Evolutionary conservation across 352 stramenopile species (phyloP).

Genomic region (Sclerospora graminicola): DNA sequence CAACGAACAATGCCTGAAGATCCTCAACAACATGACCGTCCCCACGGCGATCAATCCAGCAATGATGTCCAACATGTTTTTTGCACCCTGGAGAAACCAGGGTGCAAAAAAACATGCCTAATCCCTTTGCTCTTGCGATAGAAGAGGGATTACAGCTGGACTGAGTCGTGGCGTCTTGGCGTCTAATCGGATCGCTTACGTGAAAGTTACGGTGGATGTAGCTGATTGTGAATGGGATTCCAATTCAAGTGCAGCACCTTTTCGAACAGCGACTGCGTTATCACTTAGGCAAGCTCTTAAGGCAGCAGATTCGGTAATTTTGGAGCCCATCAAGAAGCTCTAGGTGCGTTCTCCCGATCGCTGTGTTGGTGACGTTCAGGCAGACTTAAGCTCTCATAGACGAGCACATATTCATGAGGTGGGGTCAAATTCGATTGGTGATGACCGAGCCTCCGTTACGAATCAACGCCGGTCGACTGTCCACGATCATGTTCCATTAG

Average conservation of each 20-base stretch:
- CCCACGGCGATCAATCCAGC: no score
- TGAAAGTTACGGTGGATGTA: conserved; percentile 57
- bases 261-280: conserved; percentile 38
- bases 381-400: conserved; percentile 41
- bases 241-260: conserved; percentile 61
- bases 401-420: conserved; percentile 65
- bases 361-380: conserved; percentile 60
- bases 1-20: no score
- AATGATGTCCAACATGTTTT: no score
- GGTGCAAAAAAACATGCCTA: conserved; percentile 44
- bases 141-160: conserved; percentile 47
- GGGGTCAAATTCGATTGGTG: conserved; percentile 32
- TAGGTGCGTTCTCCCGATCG: conserved; percentile 52
- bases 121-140: conserved; percentile 51
- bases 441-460: conserved; percentile 6
- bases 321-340: conserved; percentile 77
- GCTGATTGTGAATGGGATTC: conserved; percentile 41
- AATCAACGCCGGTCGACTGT: conserved; percentile 44
- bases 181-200: conserved; percentile 47
- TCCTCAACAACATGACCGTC: no score
- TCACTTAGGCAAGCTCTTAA: conserved; percentile 48
- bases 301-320: conserved; percentile 37
- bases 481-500: conserved; percentile 52
- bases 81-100: conserved; percentile 43
- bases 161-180: conserved; percentile 53